phyloP scores from a whole-genome alignment of 306 rosid genomes.

The Castanea sativa region DNA sequence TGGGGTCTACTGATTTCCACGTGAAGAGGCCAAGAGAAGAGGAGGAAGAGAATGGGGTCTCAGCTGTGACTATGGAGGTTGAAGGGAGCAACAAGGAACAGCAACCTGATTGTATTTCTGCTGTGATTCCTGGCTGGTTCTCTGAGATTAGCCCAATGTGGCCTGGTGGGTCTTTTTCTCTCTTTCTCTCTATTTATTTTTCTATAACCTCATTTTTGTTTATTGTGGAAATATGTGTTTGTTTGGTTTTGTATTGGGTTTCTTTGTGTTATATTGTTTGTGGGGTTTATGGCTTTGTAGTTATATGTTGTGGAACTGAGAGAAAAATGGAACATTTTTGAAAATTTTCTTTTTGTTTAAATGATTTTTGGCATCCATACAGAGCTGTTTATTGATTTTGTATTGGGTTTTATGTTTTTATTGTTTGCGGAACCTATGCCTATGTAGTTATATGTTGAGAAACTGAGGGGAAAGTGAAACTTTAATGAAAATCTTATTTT shows the following conservation, averaged over 20 bases:
- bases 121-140: conserved; percentile 96
- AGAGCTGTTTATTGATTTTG: neutral
- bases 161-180: conserved; percentile 68
- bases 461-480: conserved; percentile 2
- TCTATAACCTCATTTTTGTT: neutral
- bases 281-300: neutral
- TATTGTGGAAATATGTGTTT: neutral
- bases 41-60: conserved; percentile 48
- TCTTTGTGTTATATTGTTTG: neutral
- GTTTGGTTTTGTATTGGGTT: neutral
- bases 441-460: neutral
- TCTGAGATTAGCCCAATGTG: conserved; percentile 99
- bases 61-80: conserved; percentile 39
- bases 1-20: conserved; percentile 41
- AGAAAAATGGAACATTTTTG: neutral
- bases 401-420: neutral
- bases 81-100: conserved; percentile 22
- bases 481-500: neutral
- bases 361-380: neutral
- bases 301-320: conserved; percentile 1
- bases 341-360: neutral
- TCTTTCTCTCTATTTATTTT: neutral
- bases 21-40: conserved; percentile 63
- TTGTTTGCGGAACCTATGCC: neutral
- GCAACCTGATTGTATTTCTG: conserved; percentile 38